phyloP scores from a whole-genome alignment of 352 stramenopile genomes.

The Phytophthora lateralis region DNA sequence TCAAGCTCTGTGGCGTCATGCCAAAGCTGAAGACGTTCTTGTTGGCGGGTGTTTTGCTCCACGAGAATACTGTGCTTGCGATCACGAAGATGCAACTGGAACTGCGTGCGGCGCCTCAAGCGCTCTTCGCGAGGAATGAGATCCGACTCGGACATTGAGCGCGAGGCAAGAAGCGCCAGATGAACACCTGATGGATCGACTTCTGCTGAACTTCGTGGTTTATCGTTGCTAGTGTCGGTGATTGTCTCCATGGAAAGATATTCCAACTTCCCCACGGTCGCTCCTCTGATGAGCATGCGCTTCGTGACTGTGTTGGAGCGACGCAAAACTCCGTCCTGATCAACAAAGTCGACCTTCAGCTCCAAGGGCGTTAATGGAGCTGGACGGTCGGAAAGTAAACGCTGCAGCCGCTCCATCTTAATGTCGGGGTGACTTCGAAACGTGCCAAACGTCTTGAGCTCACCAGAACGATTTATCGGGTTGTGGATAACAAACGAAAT shows the following conservation, averaged over 20 bases:
- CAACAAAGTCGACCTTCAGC: conserved; percentile 34
- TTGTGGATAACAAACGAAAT: neutral
- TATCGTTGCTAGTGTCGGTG: neutral
- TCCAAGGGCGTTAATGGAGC: conserved; percentile 19
- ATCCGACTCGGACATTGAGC: conserved; percentile 5
- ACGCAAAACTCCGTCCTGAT: conserved; percentile 42
- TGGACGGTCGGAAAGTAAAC: neutral
- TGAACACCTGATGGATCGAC: neutral
- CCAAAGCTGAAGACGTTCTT: conserved; percentile 40
- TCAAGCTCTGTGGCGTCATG: conserved; percentile 35
- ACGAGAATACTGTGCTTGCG: conserved; percentile 35
- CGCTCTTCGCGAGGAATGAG: conserved; percentile 6
- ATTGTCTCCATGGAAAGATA: neutral
- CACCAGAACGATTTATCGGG: neutral
- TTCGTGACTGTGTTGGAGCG: conserved; percentile 30
- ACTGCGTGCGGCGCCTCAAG: conserved; percentile 27
- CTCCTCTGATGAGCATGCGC: conserved; percentile 25
- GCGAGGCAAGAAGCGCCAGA: neutral
- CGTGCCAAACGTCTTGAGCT: neutral
- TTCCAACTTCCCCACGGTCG: conserved; percentile 20
- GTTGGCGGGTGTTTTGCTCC: conserved; percentile 16
- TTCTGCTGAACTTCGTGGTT: conserved; percentile 7
- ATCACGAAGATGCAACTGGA: conserved; percentile 27
- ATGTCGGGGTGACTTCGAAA: neutral
- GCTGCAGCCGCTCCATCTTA: conserved; percentile 3